These are phyloP conservation scores for Rubus idaeus DNA, from an alignment of 306 rosid genomes.

Conservation along the genomic window DNA sequence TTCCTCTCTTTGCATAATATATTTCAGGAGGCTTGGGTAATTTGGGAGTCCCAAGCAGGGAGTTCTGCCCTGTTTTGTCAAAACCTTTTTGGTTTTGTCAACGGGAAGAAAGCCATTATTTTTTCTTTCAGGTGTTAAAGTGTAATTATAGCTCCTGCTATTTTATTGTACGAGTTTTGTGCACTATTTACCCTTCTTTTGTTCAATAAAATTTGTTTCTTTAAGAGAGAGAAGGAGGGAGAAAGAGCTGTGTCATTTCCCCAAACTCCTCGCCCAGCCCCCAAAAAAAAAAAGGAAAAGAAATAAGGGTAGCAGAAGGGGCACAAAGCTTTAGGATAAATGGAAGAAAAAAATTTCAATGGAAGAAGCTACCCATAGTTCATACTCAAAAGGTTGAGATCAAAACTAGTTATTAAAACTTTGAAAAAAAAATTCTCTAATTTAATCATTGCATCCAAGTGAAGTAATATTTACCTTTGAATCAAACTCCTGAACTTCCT, in stretches of 20 bases:
- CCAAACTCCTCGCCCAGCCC: neutral
- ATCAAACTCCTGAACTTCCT: conserved; percentile 92
- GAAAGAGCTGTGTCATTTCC: neutral
- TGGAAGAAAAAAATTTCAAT: too few species aligned
- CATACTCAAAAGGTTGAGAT: neutral
- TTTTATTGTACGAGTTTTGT: neutral
- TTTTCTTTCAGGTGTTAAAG: neutral
- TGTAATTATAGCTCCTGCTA: neutral
- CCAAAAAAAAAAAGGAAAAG: too few species aligned
- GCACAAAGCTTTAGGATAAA: too few species aligned
- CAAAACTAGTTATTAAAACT: neutral
- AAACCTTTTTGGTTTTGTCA: neutral
- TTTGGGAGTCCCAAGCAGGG: neutral
- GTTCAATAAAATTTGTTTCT: neutral
- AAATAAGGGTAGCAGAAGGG: too few species aligned
- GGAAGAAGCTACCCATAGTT: neutral
- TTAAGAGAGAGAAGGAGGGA: neutral
- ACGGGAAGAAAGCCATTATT: neutral
- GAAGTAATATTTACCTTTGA: conserved; percentile 67
- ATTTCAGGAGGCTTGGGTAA: too few species aligned
- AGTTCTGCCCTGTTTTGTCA: neutral
- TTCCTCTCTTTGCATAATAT: neutral
- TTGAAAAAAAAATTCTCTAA: neutral
- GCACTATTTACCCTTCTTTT: neutral
- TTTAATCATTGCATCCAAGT: conserved; percentile 7